phyloP scores from a whole-genome alignment of 1,284 basidiomycete species.

The Trichosporon inkin region DNA sequence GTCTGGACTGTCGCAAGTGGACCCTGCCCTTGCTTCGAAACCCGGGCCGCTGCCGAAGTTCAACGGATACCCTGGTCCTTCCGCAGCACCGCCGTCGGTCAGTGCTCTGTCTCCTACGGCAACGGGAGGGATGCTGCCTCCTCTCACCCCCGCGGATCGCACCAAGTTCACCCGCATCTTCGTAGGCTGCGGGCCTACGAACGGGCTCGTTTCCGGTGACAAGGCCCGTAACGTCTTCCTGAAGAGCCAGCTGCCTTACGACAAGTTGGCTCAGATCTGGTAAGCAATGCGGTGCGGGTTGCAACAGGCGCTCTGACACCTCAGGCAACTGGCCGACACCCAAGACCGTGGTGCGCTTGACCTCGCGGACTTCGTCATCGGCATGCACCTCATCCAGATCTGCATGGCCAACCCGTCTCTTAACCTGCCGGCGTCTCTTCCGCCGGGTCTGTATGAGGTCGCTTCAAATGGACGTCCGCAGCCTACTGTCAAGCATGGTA shows the following conservation, averaged over 20 bases:
- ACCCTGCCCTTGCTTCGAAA: slow-evolving; percentile 26
- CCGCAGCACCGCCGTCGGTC: slow-evolving; percentile 31
- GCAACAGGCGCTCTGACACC: neutral
- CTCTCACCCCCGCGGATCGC: slow-evolving; percentile 71
- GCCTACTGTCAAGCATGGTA: slow-evolving; percentile 31
- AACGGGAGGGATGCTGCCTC: slow-evolving; percentile 53
- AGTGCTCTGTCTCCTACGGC: slow-evolving; percentile 50
- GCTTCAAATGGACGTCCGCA: slow-evolving; percentile 57
- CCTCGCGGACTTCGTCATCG: slow-evolving; percentile 87
- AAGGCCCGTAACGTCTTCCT: slow-evolving; percentile 90
- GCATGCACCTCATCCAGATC: slow-evolving; percentile 88
- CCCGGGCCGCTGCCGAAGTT: slow-evolving; percentile 79
- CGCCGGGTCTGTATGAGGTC: slow-evolving; percentile 87
- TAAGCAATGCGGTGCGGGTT: slow-evolving; percentile 53
- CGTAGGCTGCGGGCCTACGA: slow-evolving; percentile 63
- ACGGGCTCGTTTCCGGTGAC: slow-evolving; percentile 75
- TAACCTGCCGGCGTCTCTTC: slow-evolving; percentile 70
- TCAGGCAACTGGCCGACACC: slow-evolving; percentile 88
- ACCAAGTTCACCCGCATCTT: slow-evolving; percentile 78
- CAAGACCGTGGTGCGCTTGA: slow-evolving; percentile 87
- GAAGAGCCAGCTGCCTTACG: slow-evolving; percentile 84
- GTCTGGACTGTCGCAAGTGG: slow-evolving; percentile 52
- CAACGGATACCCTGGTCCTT: slow-evolving; percentile 61
- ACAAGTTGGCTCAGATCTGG: slow-evolving; percentile 93
- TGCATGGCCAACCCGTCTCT: slow-evolving; percentile 77